Percentiles rank a stretch among this genome's conserved stretches.
Conservation (phyloP, 192 early-diverging fungal species). For the Cetraspora pellucida region DNA sequence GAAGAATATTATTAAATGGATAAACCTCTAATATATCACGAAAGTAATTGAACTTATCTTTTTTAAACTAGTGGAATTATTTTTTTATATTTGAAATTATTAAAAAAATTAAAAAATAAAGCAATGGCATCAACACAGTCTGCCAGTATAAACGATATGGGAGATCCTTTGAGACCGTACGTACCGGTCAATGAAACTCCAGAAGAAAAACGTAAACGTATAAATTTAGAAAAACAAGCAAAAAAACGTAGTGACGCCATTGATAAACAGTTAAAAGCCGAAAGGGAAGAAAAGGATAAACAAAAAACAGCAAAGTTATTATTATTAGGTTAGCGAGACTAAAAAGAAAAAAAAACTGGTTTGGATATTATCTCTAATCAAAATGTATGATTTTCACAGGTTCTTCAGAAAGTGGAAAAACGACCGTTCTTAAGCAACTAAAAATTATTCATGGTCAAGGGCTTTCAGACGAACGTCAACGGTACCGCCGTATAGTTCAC, state of each 20-base stretch:
- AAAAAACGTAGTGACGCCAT: slow-evolving; percentile 55
- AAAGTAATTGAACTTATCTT: too few relatives aligned
- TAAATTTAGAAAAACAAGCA: slow-evolving; percentile 41
- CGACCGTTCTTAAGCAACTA: slow-evolving; percentile 53
- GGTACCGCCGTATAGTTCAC: slow-evolving; percentile 44
- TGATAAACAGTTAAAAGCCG: slow-evolving; percentile 48
- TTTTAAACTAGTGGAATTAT: too few relatives aligned
- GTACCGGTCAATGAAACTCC: slow-evolving; percentile 23
- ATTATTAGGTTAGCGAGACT: slow-evolving; percentile 41
- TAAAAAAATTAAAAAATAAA: too few relatives aligned
- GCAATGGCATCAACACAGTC: neutral
- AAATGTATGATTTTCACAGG: slow-evolving; percentile 37
- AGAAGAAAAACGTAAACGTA: slow-evolving; percentile 19
- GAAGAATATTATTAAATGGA: too few relatives aligned
- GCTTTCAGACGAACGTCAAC: slow-evolving; percentile 43
- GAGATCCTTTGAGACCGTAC: slow-evolving; percentile 21
- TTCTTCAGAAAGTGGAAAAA: slow-evolving; percentile 67
- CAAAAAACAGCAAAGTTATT: slow-evolving; percentile 47
- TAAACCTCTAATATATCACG: too few relatives aligned
- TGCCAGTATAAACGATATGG: neutral
- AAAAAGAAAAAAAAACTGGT: neutral
- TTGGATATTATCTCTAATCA: neutral
- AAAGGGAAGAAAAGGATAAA: slow-evolving; percentile 43
- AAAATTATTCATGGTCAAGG: slow-evolving; percentile 45
- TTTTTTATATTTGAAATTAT: too few relatives aligned